Conservation (phyloP, 2,329 filamentous ascomycete genomes). For the Arthrinium puccinioides region DNA sequence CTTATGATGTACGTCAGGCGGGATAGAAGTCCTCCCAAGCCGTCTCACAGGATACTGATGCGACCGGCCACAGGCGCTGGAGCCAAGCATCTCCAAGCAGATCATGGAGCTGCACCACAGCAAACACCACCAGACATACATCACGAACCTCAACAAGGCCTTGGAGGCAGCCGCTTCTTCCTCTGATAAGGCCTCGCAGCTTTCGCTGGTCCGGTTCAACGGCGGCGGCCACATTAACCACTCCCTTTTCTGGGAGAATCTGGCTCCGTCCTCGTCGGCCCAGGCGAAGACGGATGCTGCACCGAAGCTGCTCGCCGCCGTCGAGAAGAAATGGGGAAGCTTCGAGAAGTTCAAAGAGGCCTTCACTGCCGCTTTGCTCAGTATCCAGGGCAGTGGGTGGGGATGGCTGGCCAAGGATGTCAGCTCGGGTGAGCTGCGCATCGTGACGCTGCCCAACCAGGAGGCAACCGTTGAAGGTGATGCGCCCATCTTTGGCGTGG, state of each 20-base stretch:
- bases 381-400: conserved; percentile 80
- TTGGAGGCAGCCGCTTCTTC: conserved; percentile 49
- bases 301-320: conserved; percentile 52
- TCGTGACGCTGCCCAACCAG: conserved; percentile 81
- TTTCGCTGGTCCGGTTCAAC: conserved; percentile 74
- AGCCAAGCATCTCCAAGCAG: conserved; percentile 66
- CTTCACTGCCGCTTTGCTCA: conserved; percentile 59
- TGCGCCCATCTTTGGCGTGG: conserved; percentile 68
- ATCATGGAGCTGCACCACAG: conserved; percentile 78
- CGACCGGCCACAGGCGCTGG: conserved; percentile 46
- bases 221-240: conserved; percentile 93
- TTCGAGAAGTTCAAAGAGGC: conserved; percentile 57
- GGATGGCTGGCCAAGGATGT: conserved; percentile 72
- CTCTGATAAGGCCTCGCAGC: conserved; percentile 54
- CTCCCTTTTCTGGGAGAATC: conserved; percentile 84
- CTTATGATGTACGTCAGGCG: conserved; percentile 53
- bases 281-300: conserved; percentile 50
- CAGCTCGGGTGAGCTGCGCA: conserved; percentile 53
- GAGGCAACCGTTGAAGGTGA: conserved; percentile 60
- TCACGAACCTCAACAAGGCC: conserved; percentile 66
- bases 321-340: conserved; percentile 61
- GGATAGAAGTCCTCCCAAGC: neutral
- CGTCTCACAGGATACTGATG: neutral
- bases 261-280: conserved; percentile 52
- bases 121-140: conserved; percentile 75